Percentiles rank a stretch among this genome's conserved stretches.
Conservation (phyloP, 495 filamentous ascomycete species). For the Annulohypoxylon nitens region DNA sequence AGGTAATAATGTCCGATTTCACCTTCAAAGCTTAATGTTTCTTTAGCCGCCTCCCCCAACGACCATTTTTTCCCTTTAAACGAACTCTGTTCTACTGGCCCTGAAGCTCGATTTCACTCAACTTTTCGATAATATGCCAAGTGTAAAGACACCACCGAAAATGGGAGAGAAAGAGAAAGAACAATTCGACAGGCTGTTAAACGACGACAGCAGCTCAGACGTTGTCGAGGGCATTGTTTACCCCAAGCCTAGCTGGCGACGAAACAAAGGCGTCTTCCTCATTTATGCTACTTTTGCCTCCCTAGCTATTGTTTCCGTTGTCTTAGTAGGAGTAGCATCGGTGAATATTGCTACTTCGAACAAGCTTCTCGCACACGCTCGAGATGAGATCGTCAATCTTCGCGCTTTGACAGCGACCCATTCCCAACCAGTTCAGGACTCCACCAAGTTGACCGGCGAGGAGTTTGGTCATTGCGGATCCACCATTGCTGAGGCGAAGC, state of each 20-base stretch:
- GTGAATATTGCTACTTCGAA: background rate
- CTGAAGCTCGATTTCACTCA: background rate
- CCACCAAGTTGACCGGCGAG: background rate
- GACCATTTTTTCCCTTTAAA: background rate
- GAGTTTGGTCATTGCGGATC: slow-evolving; percentile 10
- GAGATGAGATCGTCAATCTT: slow-evolving; percentile 9
- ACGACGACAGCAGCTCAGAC: slow-evolving; percentile 4
- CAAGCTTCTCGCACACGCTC: background rate
- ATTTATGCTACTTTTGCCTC: slow-evolving; percentile 9
- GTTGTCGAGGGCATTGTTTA: background rate
- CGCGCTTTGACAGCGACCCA: background rate
- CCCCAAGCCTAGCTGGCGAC: background rate
- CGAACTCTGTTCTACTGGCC: background rate
- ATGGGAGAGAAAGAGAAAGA: slow-evolving; percentile 9
- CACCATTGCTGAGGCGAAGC: slow-evolving; percentile 2
- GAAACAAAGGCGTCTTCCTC: slow-evolving; percentile 3
- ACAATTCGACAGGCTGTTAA: slow-evolving; percentile 2
- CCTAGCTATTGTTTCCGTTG: background rate
- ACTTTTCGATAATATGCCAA: background rate
- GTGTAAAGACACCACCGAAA: background rate
- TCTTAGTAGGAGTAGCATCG: slow-evolving; percentile 1
- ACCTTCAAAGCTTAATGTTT: too few species aligned
- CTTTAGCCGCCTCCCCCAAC: background rate
- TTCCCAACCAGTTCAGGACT: background rate
- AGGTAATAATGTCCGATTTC: too few species aligned